Evolutionary conservation across 805 yeast genomes (phyloP).

Genomic region (Cyberlindnera veronae): DNA sequence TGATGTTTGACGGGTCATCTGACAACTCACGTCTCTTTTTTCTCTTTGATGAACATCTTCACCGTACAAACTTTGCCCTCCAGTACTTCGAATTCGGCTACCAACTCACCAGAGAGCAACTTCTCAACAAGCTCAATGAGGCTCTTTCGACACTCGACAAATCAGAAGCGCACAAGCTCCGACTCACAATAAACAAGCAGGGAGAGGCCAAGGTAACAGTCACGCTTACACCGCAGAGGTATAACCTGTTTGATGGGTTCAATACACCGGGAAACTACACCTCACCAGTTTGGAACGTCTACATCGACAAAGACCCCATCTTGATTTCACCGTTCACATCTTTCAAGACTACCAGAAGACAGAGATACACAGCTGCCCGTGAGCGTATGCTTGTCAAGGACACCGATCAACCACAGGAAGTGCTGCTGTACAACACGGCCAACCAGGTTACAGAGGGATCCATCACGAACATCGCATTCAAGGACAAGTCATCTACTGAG

Average conservation of each 20-base stretch:
- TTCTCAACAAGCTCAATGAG: slow-evolving; percentile 41
- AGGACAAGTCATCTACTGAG: slow-evolving; percentile 21
- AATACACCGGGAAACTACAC: slow-evolving; percentile 25
- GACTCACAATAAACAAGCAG: slow-evolving; percentile 38
- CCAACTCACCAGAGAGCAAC: slow-evolving; percentile 37
- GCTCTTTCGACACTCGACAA: slow-evolving; percentile 32
- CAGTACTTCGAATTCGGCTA: slow-evolving; percentile 50
- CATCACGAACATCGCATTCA: slow-evolving; percentile 73
- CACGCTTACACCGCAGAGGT: slow-evolving; percentile 29
- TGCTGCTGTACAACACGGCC: slow-evolving; percentile 60
- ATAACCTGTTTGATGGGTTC: slow-evolving; percentile 30
- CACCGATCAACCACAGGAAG: slow-evolving; percentile 50
- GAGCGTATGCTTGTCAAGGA: slow-evolving; percentile 35
- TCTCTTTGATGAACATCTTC: slow-evolving; percentile 59
- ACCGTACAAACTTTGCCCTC: slow-evolving; percentile 53
- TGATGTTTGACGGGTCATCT: slow-evolving; percentile 11
- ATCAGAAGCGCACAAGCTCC: slow-evolving; percentile 41
- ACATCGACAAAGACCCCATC: slow-evolving; percentile 52
- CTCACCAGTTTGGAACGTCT: slow-evolving; percentile 51
- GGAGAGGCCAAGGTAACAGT: slow-evolving; percentile 39
- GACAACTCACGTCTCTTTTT: slow-evolving; percentile 41
- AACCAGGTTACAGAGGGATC: slow-evolving; percentile 75
- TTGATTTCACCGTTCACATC: slow-evolving; percentile 74
- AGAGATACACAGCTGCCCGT: slow-evolving; percentile 61
- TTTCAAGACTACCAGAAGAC: slow-evolving; percentile 78